phyloP scores from a whole-genome alignment of 371 early-diverging fungal species.

The Rhizopus delemar region DNA sequence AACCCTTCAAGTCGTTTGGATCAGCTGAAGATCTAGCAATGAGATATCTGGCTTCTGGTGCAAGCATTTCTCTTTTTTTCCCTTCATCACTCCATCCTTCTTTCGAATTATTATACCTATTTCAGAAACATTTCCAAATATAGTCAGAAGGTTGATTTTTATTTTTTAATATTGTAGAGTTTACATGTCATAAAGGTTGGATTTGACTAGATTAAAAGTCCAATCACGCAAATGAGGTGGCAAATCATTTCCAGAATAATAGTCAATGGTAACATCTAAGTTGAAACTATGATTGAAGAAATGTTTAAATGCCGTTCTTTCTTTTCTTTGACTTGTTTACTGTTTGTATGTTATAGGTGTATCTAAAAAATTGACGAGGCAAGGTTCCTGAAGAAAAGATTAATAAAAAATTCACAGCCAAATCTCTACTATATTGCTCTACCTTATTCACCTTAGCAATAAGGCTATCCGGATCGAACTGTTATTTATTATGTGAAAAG shows the following conservation, averaged over 20 bases:
- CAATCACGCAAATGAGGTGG: slow-evolving; percentile 41
- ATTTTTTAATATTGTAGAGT: background rate
- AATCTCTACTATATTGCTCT: background rate
- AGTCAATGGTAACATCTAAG: slow-evolving; percentile 38
- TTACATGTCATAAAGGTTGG: slow-evolving; percentile 59
- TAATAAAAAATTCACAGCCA: no score
- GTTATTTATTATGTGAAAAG: background rate
- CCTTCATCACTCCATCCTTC: slow-evolving; percentile 58
- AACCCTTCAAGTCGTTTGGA: slow-evolving; percentile 49
- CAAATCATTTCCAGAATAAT: slow-evolving; percentile 47
- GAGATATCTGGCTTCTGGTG: slow-evolving; percentile 50
- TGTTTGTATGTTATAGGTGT: slow-evolving; percentile 31
- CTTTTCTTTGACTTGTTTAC: slow-evolving; percentile 3
- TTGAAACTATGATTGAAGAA: slow-evolving; percentile 15
- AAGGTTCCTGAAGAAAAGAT: slow-evolving; percentile 20
- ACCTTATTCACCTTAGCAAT: slow-evolving; percentile 23
- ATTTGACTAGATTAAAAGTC: slow-evolving; percentile 55
- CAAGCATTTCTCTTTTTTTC: slow-evolving; percentile 54
- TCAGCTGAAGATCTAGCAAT: slow-evolving; percentile 41
- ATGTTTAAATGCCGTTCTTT: background rate
- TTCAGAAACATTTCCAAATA: background rate
- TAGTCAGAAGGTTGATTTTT: background rate
- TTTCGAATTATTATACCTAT: slow-evolving; percentile 54
- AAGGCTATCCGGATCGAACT: slow-evolving; percentile 13
- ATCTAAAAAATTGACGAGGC: slow-evolving; percentile 32